phyloP scores from a whole-genome alignment of 2,329 filamentous ascomycete species.

The Fusarium fujikuroi region DNA sequence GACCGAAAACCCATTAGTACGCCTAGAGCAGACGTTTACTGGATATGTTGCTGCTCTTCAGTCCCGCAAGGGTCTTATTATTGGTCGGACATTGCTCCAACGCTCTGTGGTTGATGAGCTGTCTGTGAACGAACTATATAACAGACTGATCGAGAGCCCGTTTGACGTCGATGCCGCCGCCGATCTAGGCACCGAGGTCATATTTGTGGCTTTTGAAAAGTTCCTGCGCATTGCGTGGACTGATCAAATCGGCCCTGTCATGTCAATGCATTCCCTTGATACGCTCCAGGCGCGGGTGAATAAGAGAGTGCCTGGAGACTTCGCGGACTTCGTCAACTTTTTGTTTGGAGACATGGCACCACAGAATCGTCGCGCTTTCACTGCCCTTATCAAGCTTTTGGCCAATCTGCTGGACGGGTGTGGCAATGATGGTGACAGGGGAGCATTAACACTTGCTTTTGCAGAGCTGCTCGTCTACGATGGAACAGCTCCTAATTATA shows the following conservation, averaged over 20 bases:
- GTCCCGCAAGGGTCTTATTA: slow-evolving; percentile 85
- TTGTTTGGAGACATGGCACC: slow-evolving; percentile 74
- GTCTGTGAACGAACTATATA: slow-evolving; percentile 89
- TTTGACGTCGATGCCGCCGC: slow-evolving; percentile 79
- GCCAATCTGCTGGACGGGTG: slow-evolving; percentile 90
- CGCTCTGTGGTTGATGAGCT: slow-evolving; percentile 79
- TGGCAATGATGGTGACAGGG: slow-evolving; percentile 89
- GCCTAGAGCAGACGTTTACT: slow-evolving; percentile 85
- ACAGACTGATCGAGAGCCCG: slow-evolving; percentile 84
- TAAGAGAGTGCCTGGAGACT: slow-evolving; percentile 77
- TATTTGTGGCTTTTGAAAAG: slow-evolving; percentile 94
- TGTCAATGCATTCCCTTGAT: slow-evolving; percentile 76
- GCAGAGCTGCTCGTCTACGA: slow-evolving; percentile 85
- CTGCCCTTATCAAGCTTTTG: slow-evolving; percentile 83
- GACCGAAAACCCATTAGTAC: slow-evolving; percentile 73
- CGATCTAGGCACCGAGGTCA: slow-evolving; percentile 81
- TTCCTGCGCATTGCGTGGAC: slow-evolving; percentile 90
- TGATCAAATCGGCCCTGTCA: slow-evolving; percentile 86
- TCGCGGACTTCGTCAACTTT: slow-evolving; percentile 74
- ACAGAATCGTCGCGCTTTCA: slow-evolving; percentile 80
- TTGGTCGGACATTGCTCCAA: slow-evolving; percentile 79
- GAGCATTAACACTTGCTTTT: slow-evolving; percentile 88
- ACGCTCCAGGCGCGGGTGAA: slow-evolving; percentile 76
- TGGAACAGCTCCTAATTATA: slow-evolving; percentile 81
- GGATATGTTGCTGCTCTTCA: slow-evolving; percentile 86